phyloP scores from a whole-genome alignment of 768 basidiomycete species.

The Phallus indusiatus region DNA sequence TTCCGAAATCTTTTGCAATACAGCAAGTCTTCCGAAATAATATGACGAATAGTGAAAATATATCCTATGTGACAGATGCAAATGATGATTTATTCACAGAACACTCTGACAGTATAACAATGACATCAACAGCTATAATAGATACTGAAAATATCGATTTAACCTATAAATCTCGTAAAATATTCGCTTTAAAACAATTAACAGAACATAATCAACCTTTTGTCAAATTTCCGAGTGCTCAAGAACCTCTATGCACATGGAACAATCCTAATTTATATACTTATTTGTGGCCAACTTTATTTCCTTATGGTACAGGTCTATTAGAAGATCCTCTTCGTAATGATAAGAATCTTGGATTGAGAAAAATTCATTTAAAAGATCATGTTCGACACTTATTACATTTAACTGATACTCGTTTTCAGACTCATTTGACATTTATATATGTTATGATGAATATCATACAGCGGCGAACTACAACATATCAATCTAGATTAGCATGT shows the following conservation, averaged over 20 bases:
- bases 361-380: neutral
- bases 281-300: constrained; percentile 16
- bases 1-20: constrained; percentile 8
- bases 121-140: constrained; percentile 10
- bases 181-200: constrained; percentile 5
- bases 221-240: constrained; percentile 15
- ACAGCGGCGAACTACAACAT: neutral
- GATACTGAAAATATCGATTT: constrained; percentile 11
- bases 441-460: constrained; percentile 4
- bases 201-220: constrained; percentile 8
- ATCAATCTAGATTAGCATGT: no score
- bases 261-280: constrained; percentile 14
- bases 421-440: constrained; percentile 1
- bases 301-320: constrained; percentile 17
- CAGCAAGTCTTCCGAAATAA: constrained; percentile 1
- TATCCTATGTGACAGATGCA: constrained; percentile 11
- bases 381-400: neutral
- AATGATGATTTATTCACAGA: constrained; percentile 10
- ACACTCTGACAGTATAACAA: neutral
- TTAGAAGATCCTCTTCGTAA: constrained; percentile 9
- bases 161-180: constrained; percentile 14
- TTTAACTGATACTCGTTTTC: constrained; percentile 1
- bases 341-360: neutral
- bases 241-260: constrained; percentile 10
- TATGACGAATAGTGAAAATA: neutral